Evolutionary conservation across 2,329 filamentous ascomycete genomes (phyloP).

Genomic region (Colletotrichum sp.): DNA sequence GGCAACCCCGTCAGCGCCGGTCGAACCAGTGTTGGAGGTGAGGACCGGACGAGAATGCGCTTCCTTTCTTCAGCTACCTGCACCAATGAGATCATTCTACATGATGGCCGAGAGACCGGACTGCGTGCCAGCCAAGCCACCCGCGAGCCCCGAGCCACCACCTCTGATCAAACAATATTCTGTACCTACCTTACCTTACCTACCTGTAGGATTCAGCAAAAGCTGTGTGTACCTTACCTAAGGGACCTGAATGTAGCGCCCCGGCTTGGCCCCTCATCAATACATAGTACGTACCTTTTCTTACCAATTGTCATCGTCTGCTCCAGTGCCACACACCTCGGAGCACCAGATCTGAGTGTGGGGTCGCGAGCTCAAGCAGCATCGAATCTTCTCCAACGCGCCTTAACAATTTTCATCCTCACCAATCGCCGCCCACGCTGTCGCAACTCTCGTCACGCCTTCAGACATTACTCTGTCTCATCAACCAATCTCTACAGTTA

Average conservation of each 20-base stretch:
- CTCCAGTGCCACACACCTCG: not conserved
- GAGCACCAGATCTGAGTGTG: not conserved
- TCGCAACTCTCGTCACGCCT: not conserved
- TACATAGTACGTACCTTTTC: not conserved
- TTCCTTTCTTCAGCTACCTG: constrained; percentile 9
- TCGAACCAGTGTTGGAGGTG: not conserved
- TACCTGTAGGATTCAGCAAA: not conserved
- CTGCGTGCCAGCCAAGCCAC: constrained; percentile 12
- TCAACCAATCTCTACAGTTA: not conserved
- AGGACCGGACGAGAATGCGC: not conserved
- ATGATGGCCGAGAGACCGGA: not conserved
- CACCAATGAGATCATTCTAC: not conserved
- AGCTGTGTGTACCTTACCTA: not conserved
- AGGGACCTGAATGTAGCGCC: not conserved
- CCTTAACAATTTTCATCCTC: constrained; percentile 9
- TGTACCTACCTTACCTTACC: not conserved
- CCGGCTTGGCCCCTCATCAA: not conserved
- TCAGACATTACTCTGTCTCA: not conserved
- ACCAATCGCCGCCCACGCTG: not conserved
- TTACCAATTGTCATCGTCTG: not conserved
- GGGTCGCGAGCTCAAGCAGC: constrained; percentile 1
- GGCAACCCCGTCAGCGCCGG: not conserved
- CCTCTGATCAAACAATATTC: not conserved
- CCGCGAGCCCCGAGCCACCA: constrained; percentile 14
- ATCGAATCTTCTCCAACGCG: constrained; percentile 10